A percentile compares a stretch with the other conserved stretches of the same genome.
phyloP scores from a whole-genome alignment of 345 rosid genomes.

The Eucalyptus urophylla region DNA sequence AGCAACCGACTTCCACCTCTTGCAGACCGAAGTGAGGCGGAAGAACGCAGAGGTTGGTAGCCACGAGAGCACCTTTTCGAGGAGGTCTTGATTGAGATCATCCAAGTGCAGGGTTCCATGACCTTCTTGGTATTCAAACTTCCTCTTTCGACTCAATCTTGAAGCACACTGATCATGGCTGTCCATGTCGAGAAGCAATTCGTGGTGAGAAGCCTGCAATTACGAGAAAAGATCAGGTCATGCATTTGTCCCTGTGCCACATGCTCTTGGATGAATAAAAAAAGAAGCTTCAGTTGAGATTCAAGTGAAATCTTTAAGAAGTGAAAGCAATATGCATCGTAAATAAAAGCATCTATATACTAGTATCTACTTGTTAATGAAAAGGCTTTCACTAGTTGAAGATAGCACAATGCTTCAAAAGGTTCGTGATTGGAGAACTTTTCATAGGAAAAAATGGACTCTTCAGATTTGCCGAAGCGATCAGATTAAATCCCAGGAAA shows the following conservation, averaged over 20 bases:
- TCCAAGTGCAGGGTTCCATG: constrained; percentile 34
- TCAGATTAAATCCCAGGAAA: not conserved
- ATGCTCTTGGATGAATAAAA: not conserved
- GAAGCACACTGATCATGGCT: not conserved
- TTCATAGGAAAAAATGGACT: not conserved
- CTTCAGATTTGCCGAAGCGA: not conserved
- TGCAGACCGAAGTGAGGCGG: constrained; percentile 66
- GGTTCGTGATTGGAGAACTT: not conserved
- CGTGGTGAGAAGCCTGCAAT: not conserved
- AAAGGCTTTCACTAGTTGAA: not conserved
- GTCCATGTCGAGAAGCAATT: not conserved
- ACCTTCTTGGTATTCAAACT: constrained; percentile 16
- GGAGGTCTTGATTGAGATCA: constrained; percentile 64
- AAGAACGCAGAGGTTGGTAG: constrained; percentile 63
- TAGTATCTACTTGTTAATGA: not conserved
- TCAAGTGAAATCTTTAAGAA: not conserved
- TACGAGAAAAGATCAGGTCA: not conserved
- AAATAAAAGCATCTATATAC: not conserved
- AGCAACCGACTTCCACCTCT: constrained; percentile 67
- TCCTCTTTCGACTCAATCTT: constrained; percentile 36
- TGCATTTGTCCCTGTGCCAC: not conserved
- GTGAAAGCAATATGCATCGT: not conserved
- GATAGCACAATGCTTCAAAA: not conserved
- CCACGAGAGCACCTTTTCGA: constrained; percentile 81
- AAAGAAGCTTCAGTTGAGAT: not conserved